Conservation (phyloP, 2,329 filamentous ascomycete species). For the Aspergillus transmontanensis region DNA sequence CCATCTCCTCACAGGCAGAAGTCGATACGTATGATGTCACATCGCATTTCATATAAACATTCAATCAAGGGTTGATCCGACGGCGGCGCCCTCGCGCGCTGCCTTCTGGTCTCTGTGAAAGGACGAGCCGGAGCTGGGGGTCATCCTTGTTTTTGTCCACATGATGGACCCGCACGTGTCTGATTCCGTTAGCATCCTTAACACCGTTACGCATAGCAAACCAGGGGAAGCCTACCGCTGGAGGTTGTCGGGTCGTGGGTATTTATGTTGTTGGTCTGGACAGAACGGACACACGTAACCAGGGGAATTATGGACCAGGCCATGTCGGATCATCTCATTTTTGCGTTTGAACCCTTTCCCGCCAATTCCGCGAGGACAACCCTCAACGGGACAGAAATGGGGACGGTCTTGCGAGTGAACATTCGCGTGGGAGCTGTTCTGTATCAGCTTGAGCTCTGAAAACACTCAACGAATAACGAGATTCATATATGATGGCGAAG, state of each 20-base stretch:
- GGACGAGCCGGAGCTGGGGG: conserved; percentile 74
- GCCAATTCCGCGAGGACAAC: conserved; percentile 61
- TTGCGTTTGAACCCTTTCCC: conserved; percentile 70
- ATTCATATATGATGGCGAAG: not conserved
- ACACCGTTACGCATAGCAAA: not conserved
- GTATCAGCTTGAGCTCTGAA: conserved; percentile 9
- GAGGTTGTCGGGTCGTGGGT: conserved; percentile 92
- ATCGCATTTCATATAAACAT: not conserved
- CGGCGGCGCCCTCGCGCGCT: conserved; percentile 77
- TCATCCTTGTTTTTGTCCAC: conserved; percentile 89
- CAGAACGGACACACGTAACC: conserved; percentile 97
- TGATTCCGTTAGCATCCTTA: conserved; percentile 39
- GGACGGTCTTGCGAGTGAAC: conserved; percentile 66
- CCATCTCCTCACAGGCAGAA: conserved; percentile 1
- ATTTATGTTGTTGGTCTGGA: conserved; percentile 88
- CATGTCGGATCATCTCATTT: conserved; percentile 73
- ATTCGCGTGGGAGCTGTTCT: conserved; percentile 54
- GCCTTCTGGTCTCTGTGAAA: conserved; percentile 83
- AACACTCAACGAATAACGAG: not conserved
- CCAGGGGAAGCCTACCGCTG: conserved; percentile 67
- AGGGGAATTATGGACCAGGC: conserved; percentile 89
- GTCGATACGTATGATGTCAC: conserved; percentile 3
- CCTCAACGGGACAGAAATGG: conserved; percentile 63
- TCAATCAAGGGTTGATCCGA: conserved; percentile 45
- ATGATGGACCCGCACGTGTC: conserved; percentile 92